A percentile compares a stretch with the other conserved stretches of the same genome.
Evolutionary conservation across 2,329 filamentous ascomycete genomes (phyloP).

Genomic region (Penicillium sp.): DNA sequence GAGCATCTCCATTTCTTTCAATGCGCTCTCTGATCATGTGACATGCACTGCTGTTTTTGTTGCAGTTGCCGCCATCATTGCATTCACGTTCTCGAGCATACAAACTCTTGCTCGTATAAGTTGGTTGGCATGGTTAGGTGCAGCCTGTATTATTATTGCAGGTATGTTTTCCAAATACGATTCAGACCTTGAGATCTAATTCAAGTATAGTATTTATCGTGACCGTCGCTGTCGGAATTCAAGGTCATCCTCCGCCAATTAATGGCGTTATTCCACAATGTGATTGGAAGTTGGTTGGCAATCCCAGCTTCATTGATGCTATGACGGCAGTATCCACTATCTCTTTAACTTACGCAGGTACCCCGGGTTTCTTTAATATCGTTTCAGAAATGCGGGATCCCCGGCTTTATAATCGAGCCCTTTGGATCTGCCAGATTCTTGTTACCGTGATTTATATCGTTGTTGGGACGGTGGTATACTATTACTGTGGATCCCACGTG

Average conservation of each 20-base stretch:
- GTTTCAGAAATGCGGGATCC: slow-evolving; percentile 42
- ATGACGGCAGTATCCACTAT: slow-evolving; percentile 28
- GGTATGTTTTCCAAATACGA: slow-evolving; percentile 25
- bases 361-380: slow-evolving; percentile 36
- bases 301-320: slow-evolving; percentile 26
- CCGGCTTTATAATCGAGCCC: slow-evolving; percentile 32
- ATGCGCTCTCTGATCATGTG: slow-evolving; percentile 44
- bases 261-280: slow-evolving; percentile 28
- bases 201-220: slow-evolving; percentile 25
- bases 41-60: slow-evolving; percentile 29
- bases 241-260: slow-evolving; percentile 40
- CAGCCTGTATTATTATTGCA: slow-evolving; percentile 14
- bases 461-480: slow-evolving; percentile 47
- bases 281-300: slow-evolving; percentile 30
- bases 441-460: slow-evolving; percentile 38
- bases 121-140: slow-evolving; percentile 41
- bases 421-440: slow-evolving; percentile 34
- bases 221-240: slow-evolving; percentile 34
- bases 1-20: slow-evolving; percentile 47
- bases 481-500: slow-evolving; percentile 49
- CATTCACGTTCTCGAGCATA: slow-evolving; percentile 34
- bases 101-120: slow-evolving; percentile 38
- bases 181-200: slow-evolving; percentile 7
- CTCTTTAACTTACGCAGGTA: slow-evolving; percentile 27
- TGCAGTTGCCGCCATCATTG: slow-evolving; percentile 26